Base-by-base conservation (phyloP, 805 yeast species). In the Saccharomycodes ludwigii region DNA sequence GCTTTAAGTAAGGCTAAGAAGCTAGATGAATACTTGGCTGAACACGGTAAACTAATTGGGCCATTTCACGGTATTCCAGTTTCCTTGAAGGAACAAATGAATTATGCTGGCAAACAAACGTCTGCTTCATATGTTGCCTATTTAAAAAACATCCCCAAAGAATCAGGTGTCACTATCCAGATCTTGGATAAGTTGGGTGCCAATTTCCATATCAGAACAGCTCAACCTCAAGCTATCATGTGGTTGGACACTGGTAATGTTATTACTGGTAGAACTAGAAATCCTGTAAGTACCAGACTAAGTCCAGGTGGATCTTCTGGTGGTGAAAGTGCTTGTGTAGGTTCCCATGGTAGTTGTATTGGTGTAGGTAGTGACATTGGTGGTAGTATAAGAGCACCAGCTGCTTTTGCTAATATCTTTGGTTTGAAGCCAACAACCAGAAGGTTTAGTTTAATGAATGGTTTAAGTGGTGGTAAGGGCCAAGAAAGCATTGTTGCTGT, bases 321-420 rank as follows among this genome's bases (percentile, higher is more conserved):
- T 24, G 84, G 84, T 38, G 84, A 76, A 50, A 80, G 82, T 40
- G 73, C 79, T 0, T 48, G 71, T 38, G 68, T 73, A 32, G 71
- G 68, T 2, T 63, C 70, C 48, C 68, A 64, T 32, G 82, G 72
- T 5, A 70, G 80, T 13, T 67, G 73, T 1, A 40, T 76, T 26
- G 86, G 79, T 13, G 59, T 72, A 26, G 83, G 83, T 25, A 68
- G 79, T 18, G 84, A 76, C 47, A 76, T 76, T 39, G 84, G 84
- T 37, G 84, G 84, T 1, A 69, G 77, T 10, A 71, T 77, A 35
- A 62, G 84, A 38, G 68, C 64, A 6, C 84, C 84, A 3, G 76
- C 80, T 21, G 81, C 81, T 0, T 74, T 67, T 46, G 61, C 68
- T 28, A 79, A 79, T 23, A 46, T 65, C 29, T 71, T 59, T 44